Conservation (phyloP, 2,329 filamentous ascomycete species). For the Leptographium lundbergii region DNA sequence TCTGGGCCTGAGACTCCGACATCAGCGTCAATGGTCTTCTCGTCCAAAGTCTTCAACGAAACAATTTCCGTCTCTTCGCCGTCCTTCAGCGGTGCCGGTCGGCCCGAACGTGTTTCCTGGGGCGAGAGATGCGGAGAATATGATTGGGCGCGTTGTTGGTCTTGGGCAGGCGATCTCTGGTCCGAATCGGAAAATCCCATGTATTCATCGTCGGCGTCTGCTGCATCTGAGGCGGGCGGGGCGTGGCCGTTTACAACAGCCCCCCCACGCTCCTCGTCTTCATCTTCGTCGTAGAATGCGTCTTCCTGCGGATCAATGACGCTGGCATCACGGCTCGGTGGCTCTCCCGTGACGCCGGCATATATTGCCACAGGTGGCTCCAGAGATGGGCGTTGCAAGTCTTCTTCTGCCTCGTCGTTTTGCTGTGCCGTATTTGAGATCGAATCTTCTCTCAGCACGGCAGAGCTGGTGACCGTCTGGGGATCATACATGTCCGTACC, state of each 20-base stretch:
- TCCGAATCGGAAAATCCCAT: slow-evolving; percentile 8
- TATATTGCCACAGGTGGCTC: not conserved
- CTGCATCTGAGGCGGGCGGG: slow-evolving; percentile 3
- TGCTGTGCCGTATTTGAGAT: slow-evolving; percentile 2
- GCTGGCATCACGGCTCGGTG: slow-evolving; percentile 11
- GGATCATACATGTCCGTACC: slow-evolving; percentile 51
- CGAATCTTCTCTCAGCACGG: slow-evolving; percentile 7
- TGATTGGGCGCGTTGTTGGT: slow-evolving; percentile 3
- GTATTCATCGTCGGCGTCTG: slow-evolving; percentile 10
- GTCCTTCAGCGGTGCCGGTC: not conserved
- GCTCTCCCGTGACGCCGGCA: not conserved
- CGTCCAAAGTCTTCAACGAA: not conserved
- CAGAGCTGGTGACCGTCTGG: slow-evolving; percentile 7
- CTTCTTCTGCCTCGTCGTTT: slow-evolving; percentile 10
- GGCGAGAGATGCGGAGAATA: slow-evolving; percentile 10
- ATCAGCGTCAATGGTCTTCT: not conserved
- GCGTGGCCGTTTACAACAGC: slow-evolving; percentile 4
- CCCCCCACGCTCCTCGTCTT: slow-evolving; percentile 7
- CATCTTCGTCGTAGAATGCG: slow-evolving; percentile 12
- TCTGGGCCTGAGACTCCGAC: not conserved
- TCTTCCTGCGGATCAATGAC: slow-evolving; percentile 13
- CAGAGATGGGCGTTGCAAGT: not conserved
- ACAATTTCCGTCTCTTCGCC: not conserved
- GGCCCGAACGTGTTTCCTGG: not conserved
- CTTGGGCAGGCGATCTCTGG: not conserved